Evolutionary conservation across 495 filamentous ascomycete species (phyloP).

Genomic region (Lindgomyces ingoldianus): DNA sequence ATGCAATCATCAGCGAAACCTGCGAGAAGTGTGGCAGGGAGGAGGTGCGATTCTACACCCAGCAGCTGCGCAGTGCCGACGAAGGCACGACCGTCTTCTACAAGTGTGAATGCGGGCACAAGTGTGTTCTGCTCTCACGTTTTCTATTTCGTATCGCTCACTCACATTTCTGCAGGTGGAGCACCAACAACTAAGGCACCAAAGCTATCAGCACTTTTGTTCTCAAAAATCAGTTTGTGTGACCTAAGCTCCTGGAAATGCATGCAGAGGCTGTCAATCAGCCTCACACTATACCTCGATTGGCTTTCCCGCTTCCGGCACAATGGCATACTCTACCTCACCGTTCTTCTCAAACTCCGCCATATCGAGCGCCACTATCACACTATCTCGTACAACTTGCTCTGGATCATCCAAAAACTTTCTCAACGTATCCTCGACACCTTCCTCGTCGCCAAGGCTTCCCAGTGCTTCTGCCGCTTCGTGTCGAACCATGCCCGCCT

Average conservation of each 20-base stretch:
- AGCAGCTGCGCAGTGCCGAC: conserved; percentile 88
- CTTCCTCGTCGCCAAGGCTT: conserved; percentile 88
- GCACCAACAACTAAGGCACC: conserved; percentile 57
- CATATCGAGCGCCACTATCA: conserved; percentile 96
- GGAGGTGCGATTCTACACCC: conserved; percentile 81
- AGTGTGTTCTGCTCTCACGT: conserved; percentile 56
- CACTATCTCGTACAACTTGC: conserved; percentile 89
- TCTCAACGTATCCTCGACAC: conserved; percentile 82
- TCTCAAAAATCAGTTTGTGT: not conserved
- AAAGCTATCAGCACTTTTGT: not conserved
- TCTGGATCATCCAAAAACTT: conserved; percentile 86
- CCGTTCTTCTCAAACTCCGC: conserved; percentile 92
- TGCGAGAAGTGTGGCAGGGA: conserved; percentile 79
- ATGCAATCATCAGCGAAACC: conserved; percentile 66
- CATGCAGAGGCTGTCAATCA: conserved; percentile 7
- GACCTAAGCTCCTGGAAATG: conserved; percentile 8
- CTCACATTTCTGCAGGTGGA: conserved; percentile 55
- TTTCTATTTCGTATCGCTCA: not conserved
- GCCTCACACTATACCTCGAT: conserved; percentile 11
- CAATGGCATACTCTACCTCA: conserved; percentile 84
- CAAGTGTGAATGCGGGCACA: conserved; percentile 76
- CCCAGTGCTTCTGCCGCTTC: conserved; percentile 98
- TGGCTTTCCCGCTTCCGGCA: conserved; percentile 57
- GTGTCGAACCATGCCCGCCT: conserved; percentile 94
- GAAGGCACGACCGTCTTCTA: conserved; percentile 93